These are phyloP conservation scores for Liriodendron chinense DNA, from an alignment of 164 flowering plant species.

Conservation along the genomic window DNA sequence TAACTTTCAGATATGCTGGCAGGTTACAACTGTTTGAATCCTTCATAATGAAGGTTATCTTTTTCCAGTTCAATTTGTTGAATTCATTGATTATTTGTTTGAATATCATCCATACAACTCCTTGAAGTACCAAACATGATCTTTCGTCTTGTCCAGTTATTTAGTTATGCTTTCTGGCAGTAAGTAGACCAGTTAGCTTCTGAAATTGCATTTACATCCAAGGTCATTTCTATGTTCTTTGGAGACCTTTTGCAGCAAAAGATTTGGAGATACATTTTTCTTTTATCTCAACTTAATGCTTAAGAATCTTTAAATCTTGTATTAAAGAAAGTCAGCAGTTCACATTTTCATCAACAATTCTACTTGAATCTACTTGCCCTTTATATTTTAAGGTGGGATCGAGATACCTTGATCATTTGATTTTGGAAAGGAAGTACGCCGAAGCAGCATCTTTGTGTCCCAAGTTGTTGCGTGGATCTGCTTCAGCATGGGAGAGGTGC, in stretches of 20 bases:
- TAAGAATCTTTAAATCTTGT: no score
- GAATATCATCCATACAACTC: neutral
- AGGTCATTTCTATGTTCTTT: neutral
- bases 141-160: neutral
- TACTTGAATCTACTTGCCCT: neutral
- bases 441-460: constrained; percentile 98
- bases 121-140: neutral
- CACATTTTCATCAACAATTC: neutral
- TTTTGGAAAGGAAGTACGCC: constrained; percentile 91
- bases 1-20: no score
- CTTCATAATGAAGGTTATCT: no score
- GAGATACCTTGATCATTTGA: constrained; percentile 94
- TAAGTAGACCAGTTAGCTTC: neutral
- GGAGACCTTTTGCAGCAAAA: neutral
- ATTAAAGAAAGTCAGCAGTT: neutral
- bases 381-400: constrained; percentile 68
- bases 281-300: no score
- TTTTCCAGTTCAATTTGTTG: no score
- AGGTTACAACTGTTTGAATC: no score
- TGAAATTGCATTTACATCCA: neutral
- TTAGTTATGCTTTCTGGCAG: neutral
- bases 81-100: no score
- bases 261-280: neutral
- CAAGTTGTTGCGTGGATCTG: constrained; percentile 88
- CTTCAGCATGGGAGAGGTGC: constrained; percentile 99